These are phyloP conservation scores for Rhodotorula sp. DNA, from an alignment of 1,284 basidiomycete species.

Conservation along the genomic window DNA sequence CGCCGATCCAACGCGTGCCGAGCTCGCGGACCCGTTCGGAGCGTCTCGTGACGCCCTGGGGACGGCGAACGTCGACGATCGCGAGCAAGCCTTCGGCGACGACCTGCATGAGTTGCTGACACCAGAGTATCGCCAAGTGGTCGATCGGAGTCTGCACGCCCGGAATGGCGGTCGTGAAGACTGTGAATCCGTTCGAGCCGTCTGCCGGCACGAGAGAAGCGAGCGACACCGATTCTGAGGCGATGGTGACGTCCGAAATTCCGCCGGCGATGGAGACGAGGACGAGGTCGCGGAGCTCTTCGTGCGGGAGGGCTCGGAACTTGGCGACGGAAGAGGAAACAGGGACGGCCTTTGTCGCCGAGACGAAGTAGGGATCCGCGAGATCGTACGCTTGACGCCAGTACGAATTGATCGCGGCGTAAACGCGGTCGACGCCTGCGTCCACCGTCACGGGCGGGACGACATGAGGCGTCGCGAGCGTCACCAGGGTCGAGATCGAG, in stretches of 20 bases:
- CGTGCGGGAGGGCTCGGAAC: constrained; percentile 1
- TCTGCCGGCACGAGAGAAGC: constrained; percentile 48
- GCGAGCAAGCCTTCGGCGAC: constrained; percentile 77
- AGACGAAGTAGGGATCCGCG: constrained; percentile 17
- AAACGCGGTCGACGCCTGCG: constrained; percentile 71
- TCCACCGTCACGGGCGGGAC: constrained; percentile 88
- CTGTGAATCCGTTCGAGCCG: constrained; percentile 54
- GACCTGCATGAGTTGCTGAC: constrained; percentile 89
- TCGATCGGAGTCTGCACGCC: constrained; percentile 93
- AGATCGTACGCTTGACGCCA: constrained; percentile 42
- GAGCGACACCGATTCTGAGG: constrained; percentile 83
- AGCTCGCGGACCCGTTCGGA: constrained; percentile 19
- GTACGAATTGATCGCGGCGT: constrained; percentile 53
- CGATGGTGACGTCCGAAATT: constrained; percentile 85
- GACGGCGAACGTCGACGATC: constrained; percentile 53
- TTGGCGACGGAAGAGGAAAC: constrained; percentile 28
- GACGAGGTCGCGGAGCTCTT: constrained; percentile 51
- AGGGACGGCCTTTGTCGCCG: constrained; percentile 42
- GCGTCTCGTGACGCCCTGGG: constrained; percentile 16
- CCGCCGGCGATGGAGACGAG: constrained; percentile 90
- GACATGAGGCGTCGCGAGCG: constrained; percentile 90
- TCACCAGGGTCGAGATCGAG: constrained; percentile 75
- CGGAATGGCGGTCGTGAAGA: constrained; percentile 83
- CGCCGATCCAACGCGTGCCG: constrained; percentile 20
- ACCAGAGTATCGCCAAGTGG: constrained; percentile 97